Percentiles rank a stretch among this genome's conserved stretches.
Conservation (phyloP, 2,329 filamentous ascomycete species). For the Neonectria faginata region DNA sequence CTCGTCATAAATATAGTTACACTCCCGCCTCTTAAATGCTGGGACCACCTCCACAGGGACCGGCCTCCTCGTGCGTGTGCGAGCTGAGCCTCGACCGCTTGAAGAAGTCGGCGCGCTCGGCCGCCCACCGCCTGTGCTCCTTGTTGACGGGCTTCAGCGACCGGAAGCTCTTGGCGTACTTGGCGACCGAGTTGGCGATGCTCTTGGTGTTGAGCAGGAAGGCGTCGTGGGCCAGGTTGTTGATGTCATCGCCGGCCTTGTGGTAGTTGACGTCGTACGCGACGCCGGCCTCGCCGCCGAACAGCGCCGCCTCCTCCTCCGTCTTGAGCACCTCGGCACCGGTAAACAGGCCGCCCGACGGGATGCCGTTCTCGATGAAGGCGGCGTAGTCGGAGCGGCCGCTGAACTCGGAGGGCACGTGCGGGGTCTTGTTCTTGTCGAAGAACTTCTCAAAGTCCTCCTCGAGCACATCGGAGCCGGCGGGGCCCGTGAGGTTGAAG, state of each 20-base stretch:
- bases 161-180: conserved; percentile 55
- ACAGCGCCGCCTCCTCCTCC: conserved; percentile 66
- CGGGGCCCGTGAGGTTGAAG: conserved; percentile 65
- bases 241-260: conserved; percentile 56
- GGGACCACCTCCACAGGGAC: conserved; percentile 47
- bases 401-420: conserved; percentile 72
- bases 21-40: not conserved
- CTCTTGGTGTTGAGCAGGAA: conserved; percentile 59
- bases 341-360: conserved; percentile 76
- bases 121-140: conserved; percentile 46
- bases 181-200: conserved; percentile 56
- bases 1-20: not conserved
- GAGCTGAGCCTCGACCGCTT: conserved; percentile 33
- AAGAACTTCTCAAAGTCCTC: conserved; percentile 69
- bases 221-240: conserved; percentile 55
- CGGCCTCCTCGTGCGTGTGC: conserved; percentile 45
- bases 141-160: conserved; percentile 47
- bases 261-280: conserved; percentile 62
- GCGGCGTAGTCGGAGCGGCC: conserved; percentile 75
- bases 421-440: conserved; percentile 58
- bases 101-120: conserved; percentile 40
- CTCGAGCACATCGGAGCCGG: conserved; percentile 70
- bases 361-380: conserved; percentile 74
- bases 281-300: conserved; percentile 70
- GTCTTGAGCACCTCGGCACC: conserved; percentile 75